Conservation (phyloP, 257 asterid genomes). For the Solanum peruvianum region DNA sequence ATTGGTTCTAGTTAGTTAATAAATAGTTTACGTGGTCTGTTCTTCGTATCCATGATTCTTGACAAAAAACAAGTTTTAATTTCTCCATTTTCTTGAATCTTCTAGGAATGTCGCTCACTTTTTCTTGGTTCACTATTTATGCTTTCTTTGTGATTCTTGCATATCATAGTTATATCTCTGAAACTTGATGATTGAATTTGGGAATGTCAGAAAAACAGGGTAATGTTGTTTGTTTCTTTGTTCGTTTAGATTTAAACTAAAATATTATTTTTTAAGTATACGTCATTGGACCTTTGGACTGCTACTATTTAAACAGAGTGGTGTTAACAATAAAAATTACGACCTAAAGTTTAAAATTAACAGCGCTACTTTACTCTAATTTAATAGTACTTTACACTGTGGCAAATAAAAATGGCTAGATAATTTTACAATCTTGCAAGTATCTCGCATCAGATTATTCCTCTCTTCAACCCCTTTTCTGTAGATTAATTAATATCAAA, state of each 20-base stretch:
- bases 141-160: not conserved
- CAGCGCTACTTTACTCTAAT: not conserved
- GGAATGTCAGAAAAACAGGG: not conserved
- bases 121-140: not conserved
- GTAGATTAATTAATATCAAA: not conserved
- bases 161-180: too few species aligned
- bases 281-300: not conserved
- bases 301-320: not conserved
- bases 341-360: not conserved
- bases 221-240: not conserved
- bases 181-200: too few species aligned
- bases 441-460: not conserved
- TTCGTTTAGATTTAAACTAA: not conserved
- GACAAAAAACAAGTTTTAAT: too few species aligned
- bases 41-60: too few species aligned
- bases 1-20: not conserved
- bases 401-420: not conserved
- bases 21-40: too few species aligned
- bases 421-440: not conserved
- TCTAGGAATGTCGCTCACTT: not conserved
- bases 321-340: not conserved
- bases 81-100: not conserved
- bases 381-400: not conserved
- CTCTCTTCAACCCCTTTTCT: not conserved
- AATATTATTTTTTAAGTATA: not conserved